These are phyloP conservation scores for Syzygium syzygioides DNA, from an alignment of 441 rosid species.

Conservation along the genomic window DNA sequence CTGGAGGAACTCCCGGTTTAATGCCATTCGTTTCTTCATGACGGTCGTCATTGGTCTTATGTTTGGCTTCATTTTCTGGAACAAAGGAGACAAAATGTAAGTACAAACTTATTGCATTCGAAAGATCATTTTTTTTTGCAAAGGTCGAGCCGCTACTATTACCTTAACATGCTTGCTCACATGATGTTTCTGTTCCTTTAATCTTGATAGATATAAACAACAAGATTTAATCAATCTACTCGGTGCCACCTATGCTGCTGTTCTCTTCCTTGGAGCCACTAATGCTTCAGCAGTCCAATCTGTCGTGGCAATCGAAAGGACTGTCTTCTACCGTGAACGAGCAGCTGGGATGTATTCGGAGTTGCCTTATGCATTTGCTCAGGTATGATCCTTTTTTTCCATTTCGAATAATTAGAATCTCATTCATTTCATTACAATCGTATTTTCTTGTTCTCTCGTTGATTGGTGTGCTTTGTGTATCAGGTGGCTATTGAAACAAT, in stretches of 20 bases:
- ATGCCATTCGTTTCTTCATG: constrained; percentile 60
- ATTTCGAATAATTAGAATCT: not conserved
- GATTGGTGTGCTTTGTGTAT: not conserved
- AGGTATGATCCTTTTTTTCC: constrained; percentile 19
- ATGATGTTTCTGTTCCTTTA: not conserved
- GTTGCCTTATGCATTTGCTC: constrained; percentile 75
- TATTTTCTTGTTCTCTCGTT: not conserved
- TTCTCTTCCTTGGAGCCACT: constrained; percentile 77
- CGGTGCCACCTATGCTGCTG: constrained; percentile 83
- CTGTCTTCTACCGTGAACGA: constrained; percentile 83
- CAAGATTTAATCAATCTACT: constrained; percentile 71
- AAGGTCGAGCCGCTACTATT: not conserved
- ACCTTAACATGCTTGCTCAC: not conserved
- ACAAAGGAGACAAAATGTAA: constrained; percentile 55
- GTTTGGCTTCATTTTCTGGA: constrained; percentile 77
- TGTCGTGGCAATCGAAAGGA: constrained; percentile 60
- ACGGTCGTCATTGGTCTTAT: constrained; percentile 47
- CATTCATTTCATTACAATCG: not conserved
- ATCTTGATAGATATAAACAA: constrained; percentile 33
- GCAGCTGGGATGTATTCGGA: constrained; percentile 94
- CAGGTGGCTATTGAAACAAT: constrained; percentile 5
- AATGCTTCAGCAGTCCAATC: constrained; percentile 61
- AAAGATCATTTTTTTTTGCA: not conserved
- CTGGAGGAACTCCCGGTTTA: constrained; percentile 84
- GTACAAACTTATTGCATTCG: not conserved